A percentile compares a stretch with the other conserved stretches of the same genome.
phyloP scores from a whole-genome alignment of 352 stramenopile genomes.

The Globisporangium camurandrum region DNA sequence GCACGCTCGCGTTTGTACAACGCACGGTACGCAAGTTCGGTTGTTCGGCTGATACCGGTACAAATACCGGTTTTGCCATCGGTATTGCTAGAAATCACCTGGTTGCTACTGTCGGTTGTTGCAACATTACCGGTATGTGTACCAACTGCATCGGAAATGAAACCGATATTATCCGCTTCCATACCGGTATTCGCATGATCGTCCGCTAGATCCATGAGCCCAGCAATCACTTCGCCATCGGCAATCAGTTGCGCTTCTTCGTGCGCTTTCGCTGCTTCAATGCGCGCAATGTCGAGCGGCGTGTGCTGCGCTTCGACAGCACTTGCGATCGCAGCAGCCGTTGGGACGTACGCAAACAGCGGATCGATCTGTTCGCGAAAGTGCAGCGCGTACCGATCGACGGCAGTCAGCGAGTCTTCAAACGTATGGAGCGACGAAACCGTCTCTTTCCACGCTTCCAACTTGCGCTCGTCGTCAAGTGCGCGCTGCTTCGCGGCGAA shows the following conservation, averaged over 20 bases:
- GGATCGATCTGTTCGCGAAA: slow-evolving; percentile 91
- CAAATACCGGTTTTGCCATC: too few relatives aligned
- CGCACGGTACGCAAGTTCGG: slow-evolving; percentile 25
- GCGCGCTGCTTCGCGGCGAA: slow-evolving; percentile 85
- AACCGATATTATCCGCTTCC: slow-evolving; percentile 10
- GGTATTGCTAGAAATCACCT: too few relatives aligned
- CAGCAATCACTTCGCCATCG: slow-evolving; percentile 63
- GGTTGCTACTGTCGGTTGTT: not conserved
- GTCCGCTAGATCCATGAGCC: slow-evolving; percentile 33
- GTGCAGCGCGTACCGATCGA: slow-evolving; percentile 91
- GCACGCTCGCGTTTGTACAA: slow-evolving; percentile 58
- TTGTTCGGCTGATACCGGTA: not conserved
- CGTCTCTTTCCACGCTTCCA: slow-evolving; percentile 81
- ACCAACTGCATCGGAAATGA: too few relatives aligned
- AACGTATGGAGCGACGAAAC: slow-evolving; percentile 80
- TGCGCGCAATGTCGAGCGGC: slow-evolving; percentile 48
- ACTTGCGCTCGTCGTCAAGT: slow-evolving; percentile 89
- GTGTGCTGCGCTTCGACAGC: slow-evolving; percentile 15
- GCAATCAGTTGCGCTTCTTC: slow-evolving; percentile 53
- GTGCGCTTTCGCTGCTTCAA: slow-evolving; percentile 52
- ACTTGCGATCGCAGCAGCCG: slow-evolving; percentile 62
- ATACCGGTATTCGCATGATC: too few relatives aligned
- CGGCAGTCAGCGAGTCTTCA: slow-evolving; percentile 87
- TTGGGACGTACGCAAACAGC: slow-evolving; percentile 69
- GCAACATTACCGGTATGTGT: not conserved